Percentiles rank a stretch among this genome's conserved stretches.
phyloP scores from a whole-genome alignment of 2,329 filamentous ascomycete genomes.

The Cercospora brassicicola region DNA sequence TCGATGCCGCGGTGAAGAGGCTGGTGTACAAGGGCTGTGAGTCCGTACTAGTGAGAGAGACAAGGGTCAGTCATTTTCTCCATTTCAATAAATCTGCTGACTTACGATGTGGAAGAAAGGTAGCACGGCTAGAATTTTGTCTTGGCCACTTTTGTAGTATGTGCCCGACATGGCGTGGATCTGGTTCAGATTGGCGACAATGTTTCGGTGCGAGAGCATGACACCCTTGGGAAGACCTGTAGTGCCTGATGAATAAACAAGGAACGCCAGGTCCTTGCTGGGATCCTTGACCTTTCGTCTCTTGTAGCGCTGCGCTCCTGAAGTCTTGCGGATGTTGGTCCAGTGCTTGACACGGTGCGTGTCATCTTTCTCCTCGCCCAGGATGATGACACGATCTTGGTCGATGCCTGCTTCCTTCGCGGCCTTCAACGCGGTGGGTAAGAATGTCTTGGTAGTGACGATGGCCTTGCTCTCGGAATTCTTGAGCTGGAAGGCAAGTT shows the following conservation, averaged over 20 bases:
- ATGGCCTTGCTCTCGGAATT: slow-evolving; percentile 74
- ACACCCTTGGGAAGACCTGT: slow-evolving; percentile 92
- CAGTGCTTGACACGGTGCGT: slow-evolving; percentile 67
- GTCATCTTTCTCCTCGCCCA: slow-evolving; percentile 68
- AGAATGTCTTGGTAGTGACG: slow-evolving; percentile 67
- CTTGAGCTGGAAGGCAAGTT: slow-evolving; percentile 80
- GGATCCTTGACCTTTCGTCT: slow-evolving; percentile 61
- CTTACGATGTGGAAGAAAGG: slow-evolving; percentile 79
- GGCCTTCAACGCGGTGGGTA: slow-evolving; percentile 66
- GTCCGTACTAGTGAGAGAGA: slow-evolving; percentile 59
- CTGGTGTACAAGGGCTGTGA: slow-evolving; percentile 71
- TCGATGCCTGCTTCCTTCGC: slow-evolving; percentile 68
- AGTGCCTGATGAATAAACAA: slow-evolving; percentile 87
- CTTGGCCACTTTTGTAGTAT: slow-evolving; percentile 53
- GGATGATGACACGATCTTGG: slow-evolving; percentile 68
- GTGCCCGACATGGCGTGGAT: slow-evolving; percentile 54
- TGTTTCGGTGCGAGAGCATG: slow-evolving; percentile 78
- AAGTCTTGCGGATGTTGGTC: slow-evolving; percentile 64
- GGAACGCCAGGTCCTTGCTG: slow-evolving; percentile 71
- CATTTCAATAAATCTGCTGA: neutral
- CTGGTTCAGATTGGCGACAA: slow-evolving; percentile 67
- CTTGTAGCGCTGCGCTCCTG: slow-evolving; percentile 58
- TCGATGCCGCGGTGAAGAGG: slow-evolving; percentile 65
- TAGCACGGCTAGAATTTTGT: slow-evolving; percentile 74
- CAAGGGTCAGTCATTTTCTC: neutral